These are phyloP conservation scores for Mycena crocata DNA, from an alignment of 768 basidiomycete genomes.

Conservation along the genomic window DNA sequence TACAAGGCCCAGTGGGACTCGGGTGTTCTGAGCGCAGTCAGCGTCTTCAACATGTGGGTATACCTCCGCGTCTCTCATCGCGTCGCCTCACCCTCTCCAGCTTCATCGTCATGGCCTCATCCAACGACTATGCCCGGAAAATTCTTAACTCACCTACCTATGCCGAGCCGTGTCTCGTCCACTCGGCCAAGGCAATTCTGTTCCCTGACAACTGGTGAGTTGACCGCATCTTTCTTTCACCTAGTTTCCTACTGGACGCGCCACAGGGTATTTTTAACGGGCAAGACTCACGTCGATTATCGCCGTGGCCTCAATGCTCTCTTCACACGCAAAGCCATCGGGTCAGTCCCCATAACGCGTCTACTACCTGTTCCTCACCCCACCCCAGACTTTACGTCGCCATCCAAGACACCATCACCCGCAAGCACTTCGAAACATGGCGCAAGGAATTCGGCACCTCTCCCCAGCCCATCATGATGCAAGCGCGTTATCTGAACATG, in stretches of 20 bases:
- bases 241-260: constrained; percentile 6
- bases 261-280: constrained; percentile 94
- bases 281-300: constrained; percentile 94
- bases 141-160: constrained; percentile 94
- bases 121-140: constrained; percentile 93
- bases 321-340: constrained; percentile 94
- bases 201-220: constrained; percentile 87
- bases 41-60: constrained; percentile 97
- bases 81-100: constrained; percentile 54
- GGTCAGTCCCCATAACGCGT: constrained; percentile 58
- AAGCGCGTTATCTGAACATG: constrained; percentile 96
- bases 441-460: constrained; percentile 56
- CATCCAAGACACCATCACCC: constrained; percentile 86
- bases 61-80: not conserved
- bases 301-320: constrained; percentile 90
- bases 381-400: constrained; percentile 77
- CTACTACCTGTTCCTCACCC: constrained; percentile 12
- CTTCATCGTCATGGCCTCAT: constrained; percentile 98
- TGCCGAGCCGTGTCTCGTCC: constrained; percentile 94
- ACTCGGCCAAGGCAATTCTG: constrained; percentile 90
- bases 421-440: constrained; percentile 83
- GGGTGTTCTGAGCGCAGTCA: constrained; percentile 87
- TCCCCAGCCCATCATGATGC: constrained; percentile 83
- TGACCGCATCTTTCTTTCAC: not conserved
- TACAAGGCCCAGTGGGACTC: constrained; percentile 95